Conservation (phyloP, 2,329 filamentous ascomycete species). For the Aspergillus sp. region DNA sequence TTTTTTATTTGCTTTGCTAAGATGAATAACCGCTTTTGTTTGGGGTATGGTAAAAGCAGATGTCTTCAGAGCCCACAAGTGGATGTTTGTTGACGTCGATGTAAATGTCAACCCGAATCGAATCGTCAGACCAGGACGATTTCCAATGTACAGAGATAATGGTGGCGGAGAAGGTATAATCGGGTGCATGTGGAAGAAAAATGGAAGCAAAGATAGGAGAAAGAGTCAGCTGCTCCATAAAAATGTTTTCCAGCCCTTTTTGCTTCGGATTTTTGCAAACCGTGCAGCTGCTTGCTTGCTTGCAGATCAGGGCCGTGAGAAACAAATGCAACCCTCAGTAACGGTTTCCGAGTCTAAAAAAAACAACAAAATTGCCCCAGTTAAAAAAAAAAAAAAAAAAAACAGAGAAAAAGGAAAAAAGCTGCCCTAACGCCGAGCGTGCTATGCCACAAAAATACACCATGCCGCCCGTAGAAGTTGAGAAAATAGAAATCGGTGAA, state of each 20-base stretch:
- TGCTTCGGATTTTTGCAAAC: constrained; percentile 2
- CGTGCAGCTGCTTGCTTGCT: constrained; percentile 20
- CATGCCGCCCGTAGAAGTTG: constrained; percentile 23
- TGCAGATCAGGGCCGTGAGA: constrained; percentile 31
- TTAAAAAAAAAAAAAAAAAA: neutral
- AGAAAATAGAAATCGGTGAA: constrained; percentile 18
- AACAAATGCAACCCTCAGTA: constrained; percentile 34
- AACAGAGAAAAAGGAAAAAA: neutral
- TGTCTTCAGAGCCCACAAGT: constrained; percentile 25
- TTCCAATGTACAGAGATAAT: constrained; percentile 24
- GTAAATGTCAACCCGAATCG: constrained; percentile 16
- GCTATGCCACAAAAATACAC: constrained; percentile 38
- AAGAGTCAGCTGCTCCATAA: constrained; percentile 31
- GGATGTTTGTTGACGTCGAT: constrained; percentile 1
- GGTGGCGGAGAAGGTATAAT: constrained; percentile 8
- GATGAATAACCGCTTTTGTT: constrained; percentile 20
- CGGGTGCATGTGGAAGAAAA: constrained; percentile 9
- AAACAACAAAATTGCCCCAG: constrained; percentile 13
- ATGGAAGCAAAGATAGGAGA: constrained; percentile 18
- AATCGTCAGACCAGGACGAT: constrained; percentile 26
- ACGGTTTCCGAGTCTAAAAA: constrained; percentile 31
- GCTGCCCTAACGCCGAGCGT: constrained; percentile 36
- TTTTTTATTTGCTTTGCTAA: constrained; percentile 14
- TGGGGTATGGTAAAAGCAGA: constrained; percentile 27
- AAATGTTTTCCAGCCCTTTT: constrained; percentile 32